phyloP scores from a whole-genome alignment of 192 early-diverging fungal genomes.

The Borealophlyctis nickersoniae region DNA sequence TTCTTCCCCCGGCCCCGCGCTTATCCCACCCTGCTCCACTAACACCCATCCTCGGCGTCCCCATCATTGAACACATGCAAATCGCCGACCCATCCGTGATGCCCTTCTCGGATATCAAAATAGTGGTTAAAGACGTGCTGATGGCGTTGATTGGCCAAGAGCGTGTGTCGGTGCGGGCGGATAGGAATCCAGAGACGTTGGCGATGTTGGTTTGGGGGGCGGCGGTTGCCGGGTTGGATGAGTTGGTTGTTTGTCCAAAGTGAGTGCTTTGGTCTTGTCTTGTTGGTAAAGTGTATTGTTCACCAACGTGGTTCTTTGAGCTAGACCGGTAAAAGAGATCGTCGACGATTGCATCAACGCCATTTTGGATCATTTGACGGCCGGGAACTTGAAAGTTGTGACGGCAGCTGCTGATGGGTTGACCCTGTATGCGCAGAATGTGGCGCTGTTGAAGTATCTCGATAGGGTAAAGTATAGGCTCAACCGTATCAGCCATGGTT shows the following conservation, averaged over 20 bases:
- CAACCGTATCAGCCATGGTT: not conserved
- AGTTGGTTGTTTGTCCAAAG: constrained; percentile 36
- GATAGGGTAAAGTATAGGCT: constrained; percentile 43
- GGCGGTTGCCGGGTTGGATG: constrained; percentile 37
- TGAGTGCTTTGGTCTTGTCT: constrained; percentile 10
- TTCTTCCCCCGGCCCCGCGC: not conserved
- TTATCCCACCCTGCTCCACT: not conserved
- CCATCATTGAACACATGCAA: constrained; percentile 10
- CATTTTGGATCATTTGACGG: constrained; percentile 66
- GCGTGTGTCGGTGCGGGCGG: constrained; percentile 2
- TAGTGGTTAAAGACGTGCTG: constrained; percentile 38
- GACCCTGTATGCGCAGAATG: constrained; percentile 57
- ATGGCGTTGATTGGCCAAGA: constrained; percentile 28
- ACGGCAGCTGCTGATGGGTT: constrained; percentile 65
- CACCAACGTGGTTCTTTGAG: constrained; percentile 6
- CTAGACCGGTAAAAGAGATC: constrained; percentile 27
- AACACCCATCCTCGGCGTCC: not conserved
- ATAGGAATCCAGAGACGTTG: constrained; percentile 33
- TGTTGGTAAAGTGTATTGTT: no score
- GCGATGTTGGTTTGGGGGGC: constrained; percentile 36
- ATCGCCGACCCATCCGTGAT: constrained; percentile 6
- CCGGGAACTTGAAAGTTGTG: constrained; percentile 56
- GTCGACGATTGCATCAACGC: constrained; percentile 60
- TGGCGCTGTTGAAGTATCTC: constrained; percentile 48
- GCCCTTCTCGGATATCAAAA: constrained; percentile 26